Base-by-base conservation (phyloP, 1,139 yeast genomes). In the Hansenula lynferdii region DNA sequence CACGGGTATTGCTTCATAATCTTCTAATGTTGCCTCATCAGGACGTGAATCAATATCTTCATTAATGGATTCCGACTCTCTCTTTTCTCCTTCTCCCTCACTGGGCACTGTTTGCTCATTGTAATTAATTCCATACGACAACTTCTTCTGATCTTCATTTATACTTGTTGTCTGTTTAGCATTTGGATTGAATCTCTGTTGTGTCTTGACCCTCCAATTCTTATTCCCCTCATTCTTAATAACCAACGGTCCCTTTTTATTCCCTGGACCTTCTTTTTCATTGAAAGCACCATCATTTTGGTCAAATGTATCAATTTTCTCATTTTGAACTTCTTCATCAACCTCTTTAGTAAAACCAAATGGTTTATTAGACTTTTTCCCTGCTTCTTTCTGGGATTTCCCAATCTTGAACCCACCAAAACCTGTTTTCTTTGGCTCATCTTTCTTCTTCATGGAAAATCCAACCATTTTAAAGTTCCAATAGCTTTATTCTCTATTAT, bases 1-100 rank as follows among this genome's bases (percentile, higher is more conserved):
- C 0, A 90, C 89, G 0, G 97, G 95, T 0, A 90, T 77, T 5
- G 70, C 62, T 23, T 72, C 71, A 50, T 80, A 81, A 29, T 74
- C 77, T 18, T 72, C 74, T 32, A 56, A 44, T 1, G 69, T 64
- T 1, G 80, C 67, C 3, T 56, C 61, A 19, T 67, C 70, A 0
- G 74, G 74, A 5, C 66, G 48, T 2, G 45, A 40, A 6, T 45
- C 48, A 1, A 60, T 36, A 34, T 62, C 67, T 11, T 49, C 37
- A 17, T 49, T 40, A 24, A 53, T 52, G 1, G 52, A 23, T 16
- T 17, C n/a, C n/a, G n/a, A 26, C 22, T 37, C 23, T 15, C n/a
- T n/a, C n/a, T n/a, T 12, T 14, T 25, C 18, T 20, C 41, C 41
- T 18, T 35, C 19, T 17, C 18, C 20, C 17, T 28, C 31, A 22